Percentiles rank a stretch among this genome's conserved stretches.
Evolutionary conservation across 805 yeast genomes (phyloP).

Genomic region (Candida adriatica): DNA sequence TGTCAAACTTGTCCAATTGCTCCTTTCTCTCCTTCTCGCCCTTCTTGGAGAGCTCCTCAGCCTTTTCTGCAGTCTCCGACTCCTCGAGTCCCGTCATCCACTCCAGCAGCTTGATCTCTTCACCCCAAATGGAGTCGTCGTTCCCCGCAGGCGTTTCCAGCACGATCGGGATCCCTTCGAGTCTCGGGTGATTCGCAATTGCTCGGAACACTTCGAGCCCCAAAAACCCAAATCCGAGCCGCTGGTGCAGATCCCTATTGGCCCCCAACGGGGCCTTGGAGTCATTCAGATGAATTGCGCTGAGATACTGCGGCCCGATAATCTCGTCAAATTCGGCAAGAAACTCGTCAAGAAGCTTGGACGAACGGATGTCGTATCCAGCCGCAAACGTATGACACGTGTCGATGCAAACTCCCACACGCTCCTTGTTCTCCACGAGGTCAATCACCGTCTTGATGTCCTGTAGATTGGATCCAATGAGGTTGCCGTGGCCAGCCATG

Average conservation of each 20-base stretch:
- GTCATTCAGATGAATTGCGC: slow-evolving; percentile 86
- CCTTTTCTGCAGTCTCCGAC: slow-evolving; percentile 43
- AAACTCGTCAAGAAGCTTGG: slow-evolving; percentile 51
- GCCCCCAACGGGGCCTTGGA: slow-evolving; percentile 92
- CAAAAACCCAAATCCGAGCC: slow-evolving; percentile 80
- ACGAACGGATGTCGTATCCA: slow-evolving; percentile 78
- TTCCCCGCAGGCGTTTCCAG: slow-evolving; percentile 80
- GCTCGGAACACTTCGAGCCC: slow-evolving; percentile 81
- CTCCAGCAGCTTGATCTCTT: slow-evolving; percentile 75
- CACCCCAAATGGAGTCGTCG: slow-evolving; percentile 52
- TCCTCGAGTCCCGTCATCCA: slow-evolving; percentile 69
- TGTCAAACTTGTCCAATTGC: slow-evolving; percentile 10
- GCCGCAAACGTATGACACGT: slow-evolving; percentile 97
- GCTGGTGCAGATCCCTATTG: slow-evolving; percentile 86
- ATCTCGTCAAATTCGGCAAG: slow-evolving; percentile 70
- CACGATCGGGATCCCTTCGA: slow-evolving; percentile 67
- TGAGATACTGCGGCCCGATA: slow-evolving; percentile 68
- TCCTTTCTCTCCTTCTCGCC: slow-evolving; percentile 60
- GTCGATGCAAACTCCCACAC: slow-evolving; percentile 95
- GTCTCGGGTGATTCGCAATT: slow-evolving; percentile 59
- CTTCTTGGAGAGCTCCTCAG: slow-evolving; percentile 39
- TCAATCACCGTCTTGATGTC: slow-evolving; percentile 74
- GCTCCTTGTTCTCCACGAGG: slow-evolving; percentile 65
- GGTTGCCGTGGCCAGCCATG: slow-evolving; percentile 96
- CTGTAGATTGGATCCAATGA: slow-evolving; percentile 75